Evolutionary conservation across 2,329 filamentous ascomycete genomes (phyloP), one percentile per base, ranked within the genome.

Genomic region (Ceratocystiopsis brevicomis): DNA sequence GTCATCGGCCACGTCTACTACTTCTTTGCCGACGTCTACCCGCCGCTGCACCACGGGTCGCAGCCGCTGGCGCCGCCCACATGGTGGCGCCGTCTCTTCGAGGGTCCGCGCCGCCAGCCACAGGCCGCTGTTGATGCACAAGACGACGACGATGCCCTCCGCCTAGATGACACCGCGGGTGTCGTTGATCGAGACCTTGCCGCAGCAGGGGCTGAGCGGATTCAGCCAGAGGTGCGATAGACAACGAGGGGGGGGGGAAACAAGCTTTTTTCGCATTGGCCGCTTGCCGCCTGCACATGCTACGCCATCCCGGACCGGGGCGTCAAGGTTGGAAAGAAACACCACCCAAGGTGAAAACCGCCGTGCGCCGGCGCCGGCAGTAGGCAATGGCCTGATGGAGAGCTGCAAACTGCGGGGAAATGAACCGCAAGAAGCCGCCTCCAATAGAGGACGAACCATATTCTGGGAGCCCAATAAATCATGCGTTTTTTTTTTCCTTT

Each of bases 1-100:
- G 76, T 90, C 11, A 87, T 96, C 36, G 90, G 90, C 11, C 90
- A 98, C 61, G 71, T 96, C 37, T 96, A 87, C 81, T 98, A 96
- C 61, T 98, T 95, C 64, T 95, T 96, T 61, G 83, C 78, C 47
- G 90, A 98, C 58, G 87, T 98, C 15, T 98, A 94, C 60, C 90
- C 90, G 4, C 82, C 86, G 3, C 71, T 95, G 38, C 83, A 95
- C 61, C 77, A 81, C 49, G 85, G 85, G 16, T 78, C 81, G 42
- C 72, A 83, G 44, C 90, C 90, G 1, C 68, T 98, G 40, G 88
- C 94, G 53, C 88, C 90, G 35, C 90, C 90, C 0, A 64, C 66
- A 46, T 95, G 84, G 78, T 98, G 88, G 88, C 73, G 82, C 45
- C 72, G 86, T 37, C 56, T 96, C 16, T 94, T 94, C 55, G 86